These are phyloP conservation scores for Scenedesmus sp. DNA, from an alignment of 163 green algal species.

Conservation along the genomic window DNA sequence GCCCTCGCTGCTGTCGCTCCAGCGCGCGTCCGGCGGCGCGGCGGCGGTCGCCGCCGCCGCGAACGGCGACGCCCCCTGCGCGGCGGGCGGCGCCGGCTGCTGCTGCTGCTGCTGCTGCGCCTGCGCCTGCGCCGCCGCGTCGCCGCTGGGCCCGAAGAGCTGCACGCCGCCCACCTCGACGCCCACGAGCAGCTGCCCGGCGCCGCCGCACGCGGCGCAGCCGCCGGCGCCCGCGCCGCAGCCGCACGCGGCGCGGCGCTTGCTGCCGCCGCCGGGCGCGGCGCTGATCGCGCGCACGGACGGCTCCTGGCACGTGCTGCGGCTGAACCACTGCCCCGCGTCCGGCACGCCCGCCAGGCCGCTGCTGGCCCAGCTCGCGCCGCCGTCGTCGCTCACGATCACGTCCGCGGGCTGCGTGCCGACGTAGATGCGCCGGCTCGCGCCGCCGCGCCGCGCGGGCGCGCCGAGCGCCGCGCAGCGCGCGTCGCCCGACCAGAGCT, in stretches of 20 bases:
- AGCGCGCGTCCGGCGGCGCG: neutral
- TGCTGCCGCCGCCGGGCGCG: neutral
- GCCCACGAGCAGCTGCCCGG: slow-evolving; percentile 25
- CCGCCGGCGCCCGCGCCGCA: neutral
- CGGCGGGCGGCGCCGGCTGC: neutral
- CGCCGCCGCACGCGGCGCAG: too few species aligned
- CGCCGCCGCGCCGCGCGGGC: neutral
- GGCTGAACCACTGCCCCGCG: slow-evolving; percentile 6
- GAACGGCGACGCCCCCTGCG: too few species aligned
- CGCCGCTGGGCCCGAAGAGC: neutral
- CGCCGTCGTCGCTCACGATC: slow-evolving; percentile 17
- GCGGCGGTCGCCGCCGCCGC: neutral
- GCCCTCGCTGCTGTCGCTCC: slow-evolving; percentile 16
- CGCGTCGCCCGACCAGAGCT: slow-evolving; percentile 27
- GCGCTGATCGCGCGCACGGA: slow-evolving; percentile 26
- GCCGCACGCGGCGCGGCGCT: neutral
- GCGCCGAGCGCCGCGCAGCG: neutral
- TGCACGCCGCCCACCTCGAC: slow-evolving; percentile 19
- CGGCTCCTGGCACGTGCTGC: slow-evolving; percentile 16
- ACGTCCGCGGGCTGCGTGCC: slow-evolving; percentile 23
- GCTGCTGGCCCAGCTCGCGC: neutral
- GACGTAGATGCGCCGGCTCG: slow-evolving; percentile 21
- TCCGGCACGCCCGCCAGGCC: neutral
- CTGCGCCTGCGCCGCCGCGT: neutral
- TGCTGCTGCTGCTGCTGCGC: slow-evolving; percentile 7